These are phyloP conservation scores for Hemileia vastatrix DNA, from an alignment of 1,284 basidiomycete genomes.

Conservation along the genomic window DNA sequence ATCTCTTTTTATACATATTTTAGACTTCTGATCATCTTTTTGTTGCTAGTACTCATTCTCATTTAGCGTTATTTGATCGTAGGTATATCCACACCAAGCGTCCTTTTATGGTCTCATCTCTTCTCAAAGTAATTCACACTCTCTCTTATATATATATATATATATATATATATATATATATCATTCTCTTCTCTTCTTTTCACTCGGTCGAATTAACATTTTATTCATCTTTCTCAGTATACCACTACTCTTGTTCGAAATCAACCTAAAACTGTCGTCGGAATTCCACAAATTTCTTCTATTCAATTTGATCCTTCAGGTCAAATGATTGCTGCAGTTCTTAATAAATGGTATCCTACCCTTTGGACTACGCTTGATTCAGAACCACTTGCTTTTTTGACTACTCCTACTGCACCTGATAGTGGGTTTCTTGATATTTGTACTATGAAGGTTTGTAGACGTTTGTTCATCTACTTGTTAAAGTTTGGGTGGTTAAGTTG, in stretches of 20 bases:
- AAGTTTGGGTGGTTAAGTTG: too few relatives aligned
- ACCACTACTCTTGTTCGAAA: slow-evolving; percentile 8
- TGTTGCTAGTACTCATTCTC: slow-evolving; percentile 2
- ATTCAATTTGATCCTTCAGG: slow-evolving; percentile 7
- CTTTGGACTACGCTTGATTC: slow-evolving; percentile 6
- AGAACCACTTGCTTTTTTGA: slow-evolving; percentile 10
- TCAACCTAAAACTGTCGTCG: background rate
- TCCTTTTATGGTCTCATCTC: background rate
- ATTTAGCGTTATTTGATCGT: slow-evolving; percentile 10
- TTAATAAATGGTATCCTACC: slow-evolving; percentile 19
- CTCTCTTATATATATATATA: background rate
- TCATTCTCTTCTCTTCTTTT: background rate
- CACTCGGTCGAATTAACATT: background rate
- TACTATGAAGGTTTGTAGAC: slow-evolving; percentile 21
- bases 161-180: background rate
- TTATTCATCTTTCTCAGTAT: background rate
- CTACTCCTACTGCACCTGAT: background rate
- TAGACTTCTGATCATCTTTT: slow-evolving; percentile 15
- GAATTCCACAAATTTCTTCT: slow-evolving; percentile 10
- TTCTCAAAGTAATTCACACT: background rate
- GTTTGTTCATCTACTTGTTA: too few relatives aligned
- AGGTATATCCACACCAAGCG: background rate
- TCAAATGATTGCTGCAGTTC: slow-evolving; percentile 5
- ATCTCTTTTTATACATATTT: background rate
- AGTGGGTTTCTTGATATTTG: slow-evolving; percentile 4